These are phyloP conservation scores for Solanum megistacrolobum DNA, from an alignment of 257 asterid species.

Conservation along the genomic window DNA sequence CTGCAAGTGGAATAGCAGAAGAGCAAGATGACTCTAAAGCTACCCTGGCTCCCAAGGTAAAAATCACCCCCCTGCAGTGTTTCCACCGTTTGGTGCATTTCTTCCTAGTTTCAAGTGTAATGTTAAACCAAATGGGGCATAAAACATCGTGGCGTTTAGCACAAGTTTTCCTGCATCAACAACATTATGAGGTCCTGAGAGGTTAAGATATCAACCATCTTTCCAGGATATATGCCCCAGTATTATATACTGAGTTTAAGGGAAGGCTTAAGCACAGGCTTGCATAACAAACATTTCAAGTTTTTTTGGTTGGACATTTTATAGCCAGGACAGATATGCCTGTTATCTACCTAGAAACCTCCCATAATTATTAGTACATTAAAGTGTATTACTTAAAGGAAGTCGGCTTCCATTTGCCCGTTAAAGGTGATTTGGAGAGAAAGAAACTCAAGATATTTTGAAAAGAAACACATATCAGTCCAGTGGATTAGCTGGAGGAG, in stretches of 20 bases:
- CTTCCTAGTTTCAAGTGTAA: background rate
- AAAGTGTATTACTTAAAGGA: background rate
- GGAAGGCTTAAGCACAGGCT: background rate
- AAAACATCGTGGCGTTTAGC: background rate
- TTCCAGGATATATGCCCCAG: background rate
- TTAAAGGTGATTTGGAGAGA: background rate
- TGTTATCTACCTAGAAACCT: background rate
- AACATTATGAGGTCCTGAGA: background rate
- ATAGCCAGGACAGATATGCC: background rate
- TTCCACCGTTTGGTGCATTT: background rate
- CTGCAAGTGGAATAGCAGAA: conserved; percentile 63
- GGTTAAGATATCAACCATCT: background rate
- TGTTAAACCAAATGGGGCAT: background rate
- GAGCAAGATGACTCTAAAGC: conserved; percentile 73
- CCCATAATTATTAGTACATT: background rate
- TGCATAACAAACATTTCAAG: background rate
- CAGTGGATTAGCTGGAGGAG: background rate
- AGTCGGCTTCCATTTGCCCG: background rate
- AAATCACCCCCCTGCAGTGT: background rate
- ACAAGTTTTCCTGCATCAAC: background rate
- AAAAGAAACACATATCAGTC: background rate
- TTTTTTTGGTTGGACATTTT: background rate
- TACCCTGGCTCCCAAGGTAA: conserved; percentile 87
- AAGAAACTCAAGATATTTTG: background rate
- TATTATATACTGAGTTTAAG: background rate